Evolutionary conservation across 108 stramenopile species (phyloP).

Genomic region (Nannochloropsis granulata): DNA sequence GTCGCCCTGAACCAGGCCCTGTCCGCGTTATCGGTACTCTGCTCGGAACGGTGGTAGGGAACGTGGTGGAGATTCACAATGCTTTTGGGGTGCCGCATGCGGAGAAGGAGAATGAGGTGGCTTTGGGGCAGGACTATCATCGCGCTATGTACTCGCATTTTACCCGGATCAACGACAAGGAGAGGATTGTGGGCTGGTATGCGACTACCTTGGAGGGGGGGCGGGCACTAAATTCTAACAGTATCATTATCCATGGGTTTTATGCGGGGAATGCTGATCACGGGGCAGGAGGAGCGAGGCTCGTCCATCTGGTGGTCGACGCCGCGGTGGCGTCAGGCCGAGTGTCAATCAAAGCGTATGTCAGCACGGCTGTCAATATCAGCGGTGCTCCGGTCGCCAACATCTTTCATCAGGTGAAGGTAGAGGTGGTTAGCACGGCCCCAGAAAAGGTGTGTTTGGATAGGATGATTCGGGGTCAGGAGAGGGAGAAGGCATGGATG

Average conservation of each 20-base stretch:
- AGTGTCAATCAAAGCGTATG: conserved; percentile 59
- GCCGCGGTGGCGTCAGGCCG: conserved; percentile 50
- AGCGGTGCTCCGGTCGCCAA: conserved; percentile 65
- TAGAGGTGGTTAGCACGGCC: conserved; percentile 53
- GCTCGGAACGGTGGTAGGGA: conserved; percentile 36
- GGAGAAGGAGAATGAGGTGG: conserved; percentile 50
- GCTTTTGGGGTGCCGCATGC: conserved; percentile 89
- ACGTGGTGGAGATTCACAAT: conserved; percentile 74
- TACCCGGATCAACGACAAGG: conserved; percentile 50
- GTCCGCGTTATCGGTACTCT: conserved; percentile 46
- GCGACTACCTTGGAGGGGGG: conserved; percentile 41
- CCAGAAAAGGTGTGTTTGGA: conserved; percentile 70
- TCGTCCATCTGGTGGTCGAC: conserved; percentile 45
- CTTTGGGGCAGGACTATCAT: conserved; percentile 90
- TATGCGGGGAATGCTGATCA: not conserved
- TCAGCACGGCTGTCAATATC: conserved; percentile 51
- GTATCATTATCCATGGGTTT: not conserved
- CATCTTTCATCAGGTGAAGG: conserved; percentile 70
- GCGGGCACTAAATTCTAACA: not conserved
- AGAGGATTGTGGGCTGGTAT: conserved; percentile 92
- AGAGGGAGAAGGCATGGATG: conserved; percentile 12
- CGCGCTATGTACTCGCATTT: conserved; percentile 39
- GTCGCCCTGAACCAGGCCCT: conserved; percentile 32
- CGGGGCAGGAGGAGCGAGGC: not conserved
- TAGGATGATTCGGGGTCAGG: conserved; percentile 53